Conservation (phyloP, 495 filamentous ascomycete genomes). For the Evansstolkia leycettana region DNA sequence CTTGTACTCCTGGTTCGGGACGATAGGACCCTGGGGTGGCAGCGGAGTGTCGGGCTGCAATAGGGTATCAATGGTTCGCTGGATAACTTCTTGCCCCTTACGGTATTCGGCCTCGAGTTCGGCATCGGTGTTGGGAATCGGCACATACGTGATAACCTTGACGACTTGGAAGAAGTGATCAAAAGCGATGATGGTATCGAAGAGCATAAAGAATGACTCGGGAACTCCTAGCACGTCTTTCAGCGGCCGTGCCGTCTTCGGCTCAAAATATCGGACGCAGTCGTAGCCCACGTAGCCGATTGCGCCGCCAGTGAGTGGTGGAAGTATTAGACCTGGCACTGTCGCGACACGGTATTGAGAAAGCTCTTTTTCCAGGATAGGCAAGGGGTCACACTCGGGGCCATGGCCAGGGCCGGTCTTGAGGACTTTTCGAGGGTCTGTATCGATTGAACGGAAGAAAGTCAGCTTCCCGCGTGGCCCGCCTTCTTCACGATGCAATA, state of each 20-base stretch:
- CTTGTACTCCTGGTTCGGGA: constrained; percentile 61
- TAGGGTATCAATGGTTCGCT: constrained; percentile 53
- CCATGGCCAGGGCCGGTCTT: constrained; percentile 84
- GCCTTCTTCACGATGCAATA: too few relatives aligned
- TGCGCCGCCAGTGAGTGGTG: constrained; percentile 78
- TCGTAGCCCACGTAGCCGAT: constrained; percentile 97
- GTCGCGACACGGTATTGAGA: constrained; percentile 61
- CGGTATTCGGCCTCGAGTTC: constrained; percentile 51
- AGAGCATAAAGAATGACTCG: constrained; percentile 95
- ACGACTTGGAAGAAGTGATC: constrained; percentile 88
- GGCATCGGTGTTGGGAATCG: constrained; percentile 33
- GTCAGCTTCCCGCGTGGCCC: neutral
- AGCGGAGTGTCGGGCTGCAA: constrained; percentile 62
- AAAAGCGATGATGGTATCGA: constrained; percentile 88
- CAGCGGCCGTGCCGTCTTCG: constrained; percentile 73
- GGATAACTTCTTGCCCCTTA: constrained; percentile 47
- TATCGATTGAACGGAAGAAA: neutral
- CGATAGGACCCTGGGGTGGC: constrained; percentile 61
- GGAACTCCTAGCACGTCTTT: constrained; percentile 81
- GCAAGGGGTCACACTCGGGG: constrained; percentile 68
- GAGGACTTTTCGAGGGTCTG: constrained; percentile 72
- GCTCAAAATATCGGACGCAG: constrained; percentile 95
- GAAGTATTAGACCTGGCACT: constrained; percentile 68
- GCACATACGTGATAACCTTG: constrained; percentile 83
- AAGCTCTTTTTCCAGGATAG: constrained; percentile 67